Conservation (phyloP, 2,329 filamentous ascomycete species). For the Chaetomium olivaceum region DNA sequence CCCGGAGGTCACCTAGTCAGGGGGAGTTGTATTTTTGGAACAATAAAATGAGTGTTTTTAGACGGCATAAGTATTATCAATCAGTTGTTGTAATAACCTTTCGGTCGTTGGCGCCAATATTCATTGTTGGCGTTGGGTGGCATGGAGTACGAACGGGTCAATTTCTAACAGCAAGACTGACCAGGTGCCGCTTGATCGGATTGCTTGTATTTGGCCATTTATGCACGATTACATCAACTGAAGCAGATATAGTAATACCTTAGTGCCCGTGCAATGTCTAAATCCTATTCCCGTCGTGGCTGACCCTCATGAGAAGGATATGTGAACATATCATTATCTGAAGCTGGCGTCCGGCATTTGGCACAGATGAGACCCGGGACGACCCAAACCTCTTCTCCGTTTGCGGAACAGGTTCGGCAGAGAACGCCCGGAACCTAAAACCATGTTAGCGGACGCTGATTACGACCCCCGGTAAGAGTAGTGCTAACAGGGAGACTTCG, state of each 20-base stretch:
- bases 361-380: constrained; percentile 29
- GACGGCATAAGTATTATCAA: no score
- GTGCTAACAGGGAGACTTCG: not conserved
- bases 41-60: no score
- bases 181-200: no score
- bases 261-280: no score
- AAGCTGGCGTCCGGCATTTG: constrained; percentile 28
- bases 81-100: no score
- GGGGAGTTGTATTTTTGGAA: no score
- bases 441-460: not conserved
- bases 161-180: no score
- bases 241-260: not conserved
- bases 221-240: not conserved
- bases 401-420: constrained; percentile 26
- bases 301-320: not conserved
- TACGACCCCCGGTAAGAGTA: rapidly evolving
- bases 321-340: not conserved
- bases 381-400: constrained; percentile 32
- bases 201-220: no score
- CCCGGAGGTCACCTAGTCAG: no score
- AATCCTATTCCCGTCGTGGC: not conserved
- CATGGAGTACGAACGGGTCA: no score
- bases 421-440: constrained; percentile 26
- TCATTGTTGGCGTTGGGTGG: no score
- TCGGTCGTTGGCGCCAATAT: no score